These are phyloP conservation scores for Phanerochaete carnosa DNA, from an alignment of 768 basidiomycete species.

Conservation along the genomic window DNA sequence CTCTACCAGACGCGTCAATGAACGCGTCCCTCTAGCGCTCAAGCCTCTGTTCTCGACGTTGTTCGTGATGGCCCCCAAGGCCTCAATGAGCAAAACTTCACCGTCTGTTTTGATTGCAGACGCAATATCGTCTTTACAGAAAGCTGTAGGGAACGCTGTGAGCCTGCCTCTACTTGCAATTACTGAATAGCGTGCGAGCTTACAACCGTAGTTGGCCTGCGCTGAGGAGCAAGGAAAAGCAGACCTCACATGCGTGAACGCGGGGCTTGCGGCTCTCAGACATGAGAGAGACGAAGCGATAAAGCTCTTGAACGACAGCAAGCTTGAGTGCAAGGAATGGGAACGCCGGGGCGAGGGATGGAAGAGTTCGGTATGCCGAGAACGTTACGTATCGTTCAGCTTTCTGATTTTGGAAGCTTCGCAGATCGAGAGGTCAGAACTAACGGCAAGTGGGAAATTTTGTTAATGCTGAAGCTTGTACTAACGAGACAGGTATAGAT, in stretches of 20 bases:
- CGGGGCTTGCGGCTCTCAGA: conserved; percentile 45
- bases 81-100: background rate
- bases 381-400: background rate
- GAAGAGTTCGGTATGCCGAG: conserved; percentile 47
- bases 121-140: conserved; percentile 38
- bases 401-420: conserved; percentile 9
- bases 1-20: background rate
- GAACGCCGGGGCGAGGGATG: conserved; percentile 39
- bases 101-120: conserved; percentile 38
- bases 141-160: conserved; percentile 39
- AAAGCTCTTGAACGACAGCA: conserved; percentile 40
- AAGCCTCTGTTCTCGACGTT: background rate
- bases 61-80: conserved; percentile 5
- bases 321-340: conserved; percentile 45
- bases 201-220: conserved; percentile 37
- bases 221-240: conserved; percentile 53
- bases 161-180: conserved; percentile 7
- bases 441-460: conserved; percentile 39
- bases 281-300: conserved; percentile 48
- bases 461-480: background rate
- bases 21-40: background rate
- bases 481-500: conserved; percentile 36
- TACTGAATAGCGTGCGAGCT: background rate
- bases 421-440: conserved; percentile 54
- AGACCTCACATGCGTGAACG: conserved; percentile 46